Base-by-base conservation (phyloP, 257 asterid genomes). In the Lycium barbarum region DNA sequence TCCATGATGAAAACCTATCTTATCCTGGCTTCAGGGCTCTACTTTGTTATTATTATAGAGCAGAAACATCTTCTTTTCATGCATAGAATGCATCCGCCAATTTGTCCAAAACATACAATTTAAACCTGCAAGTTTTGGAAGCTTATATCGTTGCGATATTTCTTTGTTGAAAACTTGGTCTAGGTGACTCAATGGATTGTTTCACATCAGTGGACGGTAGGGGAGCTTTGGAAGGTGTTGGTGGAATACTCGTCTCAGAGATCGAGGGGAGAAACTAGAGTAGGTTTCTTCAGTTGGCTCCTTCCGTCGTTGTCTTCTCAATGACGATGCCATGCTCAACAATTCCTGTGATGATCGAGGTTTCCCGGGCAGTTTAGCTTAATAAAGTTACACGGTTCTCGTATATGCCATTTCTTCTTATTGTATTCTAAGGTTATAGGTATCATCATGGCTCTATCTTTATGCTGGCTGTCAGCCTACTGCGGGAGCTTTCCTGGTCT, bases 191-290 rank as follows among this genome's bases (percentile, higher is more conserved):
- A 84, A 63, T 95, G 98, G 98, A 93, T 95, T 76, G 15, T 85
- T n/a, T 86, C 89, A 38, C 96, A 93, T 4, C 84, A 87, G 84
- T 96, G 98, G 97, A 91, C 86, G 17, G 98, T 92, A 5, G 98
- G 98, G 40, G 98, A 96, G 58, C 91, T 96, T 74, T 96, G 98
- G 99, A 87, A 79, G 82, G 87, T 93, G 85, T 86, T 96, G 87
- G 92, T 90, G 49, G 95, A 93, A 82, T 93, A 93, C 72, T 92
- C 94, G 35, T 81, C 82, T 12, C 92, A 87, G 90, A 90, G 90
- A 85, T 86, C 83, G 33, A 85, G 83, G 26, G 90, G 93, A 71
- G 84, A 88, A 86, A 89, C 95, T 40, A 35, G 63, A 22, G 84
- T 84, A 33, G 93, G 95, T 55, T 84, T 96, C 86, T 95, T 95